Conservation (phyloP, 192 early-diverging fungal genomes). For the Gigaspora rosea region DNA sequence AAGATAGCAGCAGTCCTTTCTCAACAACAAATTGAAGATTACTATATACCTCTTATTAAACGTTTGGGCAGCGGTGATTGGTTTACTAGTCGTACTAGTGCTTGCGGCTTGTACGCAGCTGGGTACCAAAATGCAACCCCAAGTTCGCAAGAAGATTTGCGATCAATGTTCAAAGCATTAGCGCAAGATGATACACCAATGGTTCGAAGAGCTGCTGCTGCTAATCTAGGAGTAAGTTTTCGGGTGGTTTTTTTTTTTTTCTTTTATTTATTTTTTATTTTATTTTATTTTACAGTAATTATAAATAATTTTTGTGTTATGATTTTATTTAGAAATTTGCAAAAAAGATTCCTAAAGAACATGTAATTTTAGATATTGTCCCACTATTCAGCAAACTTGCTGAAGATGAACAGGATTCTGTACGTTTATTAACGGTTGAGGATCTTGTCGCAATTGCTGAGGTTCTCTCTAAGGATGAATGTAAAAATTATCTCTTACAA, state of each 20-base stretch:
- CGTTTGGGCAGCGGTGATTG: conserved; percentile 92
- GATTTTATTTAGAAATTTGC: conserved; percentile 59
- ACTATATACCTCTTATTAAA: conserved; percentile 89
- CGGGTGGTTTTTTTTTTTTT: conserved; percentile 11
- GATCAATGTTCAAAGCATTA: conserved; percentile 77
- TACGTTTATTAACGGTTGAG: conserved; percentile 92
- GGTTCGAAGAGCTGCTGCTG: conserved; percentile 94
- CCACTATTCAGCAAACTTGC: conserved; percentile 87
- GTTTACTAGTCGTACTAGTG: conserved; percentile 96
- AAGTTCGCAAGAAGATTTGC: conserved; percentile 82
- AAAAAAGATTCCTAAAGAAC: conserved; percentile 69
- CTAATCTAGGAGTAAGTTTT: conserved; percentile 66
- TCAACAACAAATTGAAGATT: conserved; percentile 83
- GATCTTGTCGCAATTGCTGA: conserved; percentile 88
- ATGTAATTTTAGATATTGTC: conserved; percentile 83
- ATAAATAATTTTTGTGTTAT: not conserved
- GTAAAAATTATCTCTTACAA: conserved; percentile 72
- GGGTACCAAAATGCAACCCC: conserved; percentile 73
- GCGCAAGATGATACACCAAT: conserved; percentile 96
- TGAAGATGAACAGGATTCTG: conserved; percentile 92
- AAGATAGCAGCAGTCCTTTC: conserved; percentile 77
- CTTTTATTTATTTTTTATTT: conserved; percentile 18
- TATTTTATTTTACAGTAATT: conserved; percentile 2
- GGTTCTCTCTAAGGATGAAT: conserved; percentile 74
- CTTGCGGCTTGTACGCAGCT: conserved; percentile 90